Percentiles rank a stretch among this genome's conserved stretches.
Conservation (phyloP, 345 rosid species). For the Mangifera indica region DNA sequence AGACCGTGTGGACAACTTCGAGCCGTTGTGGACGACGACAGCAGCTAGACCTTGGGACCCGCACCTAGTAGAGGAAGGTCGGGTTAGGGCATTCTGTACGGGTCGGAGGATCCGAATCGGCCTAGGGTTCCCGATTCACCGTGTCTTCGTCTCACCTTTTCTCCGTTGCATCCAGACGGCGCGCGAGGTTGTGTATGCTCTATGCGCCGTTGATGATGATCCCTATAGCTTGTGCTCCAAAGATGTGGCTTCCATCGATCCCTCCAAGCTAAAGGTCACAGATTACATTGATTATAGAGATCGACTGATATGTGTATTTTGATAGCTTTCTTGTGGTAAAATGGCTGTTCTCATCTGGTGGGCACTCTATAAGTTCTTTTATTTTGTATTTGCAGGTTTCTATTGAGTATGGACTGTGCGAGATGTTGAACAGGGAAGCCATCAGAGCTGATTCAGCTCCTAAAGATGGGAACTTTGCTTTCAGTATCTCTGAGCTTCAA, state of each 20-base stretch:
- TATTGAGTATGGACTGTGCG: constrained; percentile 76
- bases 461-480: constrained; percentile 56
- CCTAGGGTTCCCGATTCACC: constrained; percentile 66
- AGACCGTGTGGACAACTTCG: constrained; percentile 69
- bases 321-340: too few species aligned
- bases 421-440: constrained; percentile 61
- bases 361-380: too few species aligned
- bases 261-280: constrained; percentile 65
- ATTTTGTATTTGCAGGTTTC: constrained; percentile 44
- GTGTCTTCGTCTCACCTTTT: constrained; percentile 85
- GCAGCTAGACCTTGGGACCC: constrained; percentile 89
- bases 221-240: constrained; percentile 31
- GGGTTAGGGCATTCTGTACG: constrained; percentile 43
- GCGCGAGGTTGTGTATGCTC: constrained; percentile 49
- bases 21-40: constrained; percentile 51
- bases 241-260: constrained; percentile 39
- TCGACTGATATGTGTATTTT: not conserved
- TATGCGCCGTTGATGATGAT: constrained; percentile 41
- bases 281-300: not conserved
- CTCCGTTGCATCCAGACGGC: constrained; percentile 86
- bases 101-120: constrained; percentile 47
- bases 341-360: too few species aligned
- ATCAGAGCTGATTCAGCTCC: constrained; percentile 57
- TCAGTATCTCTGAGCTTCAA: constrained; percentile 54
- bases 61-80: constrained; percentile 51